A percentile compares a stretch with the other conserved stretches of the same genome.
Conservation (phyloP, 192 early-diverging fungal genomes). For the Linnemannia zychae region DNA sequence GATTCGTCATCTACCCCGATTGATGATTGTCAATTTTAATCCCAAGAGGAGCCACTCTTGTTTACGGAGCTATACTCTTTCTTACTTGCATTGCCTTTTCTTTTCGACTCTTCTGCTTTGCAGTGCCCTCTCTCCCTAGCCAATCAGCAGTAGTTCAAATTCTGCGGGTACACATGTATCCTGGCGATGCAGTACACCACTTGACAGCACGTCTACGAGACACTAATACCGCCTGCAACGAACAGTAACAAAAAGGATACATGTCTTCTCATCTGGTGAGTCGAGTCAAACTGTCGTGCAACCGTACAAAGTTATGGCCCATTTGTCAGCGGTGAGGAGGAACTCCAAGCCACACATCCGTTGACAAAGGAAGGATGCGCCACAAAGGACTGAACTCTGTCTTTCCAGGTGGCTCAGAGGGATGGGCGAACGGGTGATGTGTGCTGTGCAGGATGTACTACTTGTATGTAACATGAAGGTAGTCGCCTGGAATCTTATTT, state of each 20-base stretch:
- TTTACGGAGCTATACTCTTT: not conserved
- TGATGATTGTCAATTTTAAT: not conserved
- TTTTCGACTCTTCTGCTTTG: constrained; percentile 2
- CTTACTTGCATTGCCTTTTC: not conserved
- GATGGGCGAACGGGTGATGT: not conserved
- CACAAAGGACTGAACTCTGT: too few species aligned
- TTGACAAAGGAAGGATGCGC: not conserved
- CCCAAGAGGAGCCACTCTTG: not conserved
- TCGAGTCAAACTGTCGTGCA: not conserved
- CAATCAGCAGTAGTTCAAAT: not conserved
- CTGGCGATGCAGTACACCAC: not conserved
- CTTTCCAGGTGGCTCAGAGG: not conserved
- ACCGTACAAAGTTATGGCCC: not conserved
- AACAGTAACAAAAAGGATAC: not conserved
- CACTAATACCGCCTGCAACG: not conserved
- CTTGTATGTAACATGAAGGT: not conserved
- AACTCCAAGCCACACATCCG: not conserved
- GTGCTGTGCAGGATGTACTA: not conserved
- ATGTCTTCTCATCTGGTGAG: not conserved
- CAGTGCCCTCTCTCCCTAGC: not conserved
- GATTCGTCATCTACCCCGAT: constrained; percentile 1
- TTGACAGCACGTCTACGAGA: not conserved
- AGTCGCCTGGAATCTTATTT: not conserved
- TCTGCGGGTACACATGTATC: not conserved
- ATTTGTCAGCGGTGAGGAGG: not conserved